Base-by-base conservation (phyloP, 768 basidiomycete genomes). In the Tricholoma flavovirens region DNA sequence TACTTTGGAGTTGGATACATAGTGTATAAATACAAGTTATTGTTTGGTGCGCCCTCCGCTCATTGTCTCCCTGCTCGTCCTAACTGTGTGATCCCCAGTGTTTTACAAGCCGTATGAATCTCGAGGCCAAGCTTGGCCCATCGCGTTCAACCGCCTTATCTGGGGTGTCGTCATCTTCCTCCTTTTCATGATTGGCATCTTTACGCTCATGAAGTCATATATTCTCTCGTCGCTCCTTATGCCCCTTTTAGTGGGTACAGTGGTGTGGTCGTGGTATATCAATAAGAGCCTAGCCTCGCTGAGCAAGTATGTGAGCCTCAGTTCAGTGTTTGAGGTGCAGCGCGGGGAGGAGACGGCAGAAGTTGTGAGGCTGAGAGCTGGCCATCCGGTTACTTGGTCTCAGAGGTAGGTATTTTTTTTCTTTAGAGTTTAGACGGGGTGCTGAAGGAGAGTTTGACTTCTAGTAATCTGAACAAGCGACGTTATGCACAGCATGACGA, bases 31-130 rank as follows among this genome's bases (percentile, higher is more conserved):
- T 97, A 98, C 75, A 96, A 97, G 64, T 79, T 98, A 4, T 76
- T 98, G 0, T 97, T 96, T 63, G 93, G 95, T 95, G 56, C 55
- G 90, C 71, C 26, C 7, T 40, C 24, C n/a, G n/a, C 49, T 38
- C 48, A 33, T 22, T 24, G 6, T 49, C n/a, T 14, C 22, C 11
- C 35, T 42, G 8, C 49, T 49, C 11, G 3, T 53, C 14, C 48
- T 58, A 57, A 49, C 48, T 35, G 29, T 9, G n/a, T 7, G 11
- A 14, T 40, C 17, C n/a, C 15, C 33, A 97, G 94, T 98, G 17
- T 98, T 96, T 76, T 97, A 97, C 76, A 98, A 98, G 66, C 96
- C 97, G 0, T 98, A 98, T 71, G 95, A 98, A 72, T 93, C 90
- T 2, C 90, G 89, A 62, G 97, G 97, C 2, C 94, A 98, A 73